A percentile compares a stretch with the other conserved stretches of the same genome.
These are phyloP conservation scores for Delphinella strobiligena DNA, from an alignment of 2,329 filamentous ascomycete species.

Conservation along the genomic window DNA sequence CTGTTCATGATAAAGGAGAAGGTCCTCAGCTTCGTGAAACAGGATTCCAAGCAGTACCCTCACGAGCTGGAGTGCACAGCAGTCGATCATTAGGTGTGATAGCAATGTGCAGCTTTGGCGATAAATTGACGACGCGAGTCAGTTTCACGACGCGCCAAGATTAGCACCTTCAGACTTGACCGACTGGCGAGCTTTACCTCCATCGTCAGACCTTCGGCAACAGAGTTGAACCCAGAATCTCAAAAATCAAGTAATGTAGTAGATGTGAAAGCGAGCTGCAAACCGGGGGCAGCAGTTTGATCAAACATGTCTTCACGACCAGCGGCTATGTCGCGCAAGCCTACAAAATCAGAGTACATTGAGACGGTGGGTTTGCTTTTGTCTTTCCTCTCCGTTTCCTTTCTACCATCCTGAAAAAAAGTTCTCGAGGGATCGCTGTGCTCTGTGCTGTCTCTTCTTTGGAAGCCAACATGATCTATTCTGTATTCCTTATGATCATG, in stretches of 20 bases:
- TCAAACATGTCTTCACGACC: conserved; percentile 29
- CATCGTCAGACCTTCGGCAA: background rate
- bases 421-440: too few species aligned
- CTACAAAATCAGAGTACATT: conserved; percentile 84
- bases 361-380: conserved; percentile 58
- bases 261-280: background rate
- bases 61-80: too few species aligned
- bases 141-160: background rate
- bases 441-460: too few species aligned
- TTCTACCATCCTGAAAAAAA: background rate
- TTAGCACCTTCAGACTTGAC: background rate
- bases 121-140: too few species aligned
- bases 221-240: background rate
- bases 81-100: too few species aligned
- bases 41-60: too few species aligned
- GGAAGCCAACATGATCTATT: too few species aligned
- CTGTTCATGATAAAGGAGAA: too few species aligned
- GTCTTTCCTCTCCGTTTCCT: background rate
- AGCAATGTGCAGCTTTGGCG: too few species aligned
- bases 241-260: background rate
- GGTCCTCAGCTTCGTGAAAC: too few species aligned
- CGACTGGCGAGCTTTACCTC: background rate
- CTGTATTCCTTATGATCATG: too few species aligned
- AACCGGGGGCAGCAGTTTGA: background rate
- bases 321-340: conserved; percentile 36